phyloP scores from a whole-genome alignment of 768 basidiomycete genomes.

The Cantharellus cinnabarinus region DNA sequence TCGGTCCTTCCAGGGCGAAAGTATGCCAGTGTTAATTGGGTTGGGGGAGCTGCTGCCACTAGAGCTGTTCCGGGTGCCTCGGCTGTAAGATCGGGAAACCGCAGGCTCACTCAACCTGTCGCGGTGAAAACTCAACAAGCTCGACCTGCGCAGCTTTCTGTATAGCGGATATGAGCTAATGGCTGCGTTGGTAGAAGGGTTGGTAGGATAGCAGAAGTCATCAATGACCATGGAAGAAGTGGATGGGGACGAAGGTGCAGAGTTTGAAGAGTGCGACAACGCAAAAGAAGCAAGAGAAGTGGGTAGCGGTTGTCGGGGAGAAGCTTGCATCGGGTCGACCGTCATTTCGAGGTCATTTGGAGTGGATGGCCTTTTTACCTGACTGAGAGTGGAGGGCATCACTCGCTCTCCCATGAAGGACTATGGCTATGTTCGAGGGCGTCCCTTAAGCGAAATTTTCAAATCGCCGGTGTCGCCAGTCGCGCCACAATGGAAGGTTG shows the following conservation, averaged over 20 bases:
- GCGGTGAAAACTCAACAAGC: conserved; percentile 3
- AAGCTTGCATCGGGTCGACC: not conserved
- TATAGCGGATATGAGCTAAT: conserved; percentile 4
- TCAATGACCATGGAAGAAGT: conserved; percentile 8
- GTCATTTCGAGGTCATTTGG: not conserved
- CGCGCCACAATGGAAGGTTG: no score
- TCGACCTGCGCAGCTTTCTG: conserved; percentile 7
- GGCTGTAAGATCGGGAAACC: no score
- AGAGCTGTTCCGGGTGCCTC: no score
- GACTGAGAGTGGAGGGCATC: no score
- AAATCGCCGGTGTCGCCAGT: no score
- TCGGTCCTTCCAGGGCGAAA: not conserved
- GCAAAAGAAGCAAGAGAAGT: conserved; percentile 8
- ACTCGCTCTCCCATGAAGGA: no score
- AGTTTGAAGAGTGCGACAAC: conserved; percentile 5
- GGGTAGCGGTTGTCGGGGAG: conserved; percentile 7
- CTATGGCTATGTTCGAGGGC: no score
- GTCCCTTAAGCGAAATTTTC: no score
- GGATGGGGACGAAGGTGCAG: conserved; percentile 7
- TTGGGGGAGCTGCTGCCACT: not conserved
- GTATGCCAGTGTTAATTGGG: not conserved
- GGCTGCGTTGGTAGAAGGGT: not conserved
- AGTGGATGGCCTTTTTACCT: not conserved
- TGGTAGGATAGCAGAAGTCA: conserved; percentile 1
- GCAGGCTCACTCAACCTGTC: not conserved